These are phyloP conservation scores for Schizophyllum commune DNA, from an alignment of 1,284 basidiomycete species.

Conservation along the genomic window DNA sequence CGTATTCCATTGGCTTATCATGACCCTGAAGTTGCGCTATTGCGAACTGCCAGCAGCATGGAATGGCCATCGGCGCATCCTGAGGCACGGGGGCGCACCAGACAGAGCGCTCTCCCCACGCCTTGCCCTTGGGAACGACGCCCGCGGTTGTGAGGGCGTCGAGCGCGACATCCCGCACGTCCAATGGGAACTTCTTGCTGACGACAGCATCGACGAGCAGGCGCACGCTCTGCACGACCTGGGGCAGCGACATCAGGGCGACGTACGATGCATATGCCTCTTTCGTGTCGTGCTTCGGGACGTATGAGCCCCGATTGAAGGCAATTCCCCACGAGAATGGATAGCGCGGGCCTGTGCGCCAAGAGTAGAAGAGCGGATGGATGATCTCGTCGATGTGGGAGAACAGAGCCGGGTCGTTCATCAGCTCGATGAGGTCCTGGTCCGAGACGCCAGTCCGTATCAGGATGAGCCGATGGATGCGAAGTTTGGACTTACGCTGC, in stretches of 20 bases:
- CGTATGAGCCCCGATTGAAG: background rate
- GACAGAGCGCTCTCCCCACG: conserved; percentile 5
- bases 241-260: background rate
- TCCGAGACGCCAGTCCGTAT: conserved; percentile 17
- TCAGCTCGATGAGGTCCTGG: conserved; percentile 15
- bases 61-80: too few species aligned
- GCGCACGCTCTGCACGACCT: background rate
- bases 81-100: conserved; percentile 1
- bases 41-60: too few species aligned
- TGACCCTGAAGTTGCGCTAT: background rate
- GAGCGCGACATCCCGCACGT: background rate
- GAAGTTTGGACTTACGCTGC: conserved; percentile 3
- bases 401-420: conserved; percentile 18
- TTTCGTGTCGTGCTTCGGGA: background rate
- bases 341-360: conserved; percentile 1
- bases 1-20: background rate
- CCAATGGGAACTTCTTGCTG: background rate
- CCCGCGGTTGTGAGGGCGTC: background rate
- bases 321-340: background rate
- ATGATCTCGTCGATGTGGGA: conserved; percentile 19
- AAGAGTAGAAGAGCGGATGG: conserved; percentile 14
- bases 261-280: background rate
- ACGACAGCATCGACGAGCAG: background rate
- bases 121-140: background rate
- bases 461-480: conserved; percentile 19